Evolutionary conservation across 2,329 filamentous ascomycete genomes (phyloP).

Genomic region (Talaromyces sp.): DNA sequence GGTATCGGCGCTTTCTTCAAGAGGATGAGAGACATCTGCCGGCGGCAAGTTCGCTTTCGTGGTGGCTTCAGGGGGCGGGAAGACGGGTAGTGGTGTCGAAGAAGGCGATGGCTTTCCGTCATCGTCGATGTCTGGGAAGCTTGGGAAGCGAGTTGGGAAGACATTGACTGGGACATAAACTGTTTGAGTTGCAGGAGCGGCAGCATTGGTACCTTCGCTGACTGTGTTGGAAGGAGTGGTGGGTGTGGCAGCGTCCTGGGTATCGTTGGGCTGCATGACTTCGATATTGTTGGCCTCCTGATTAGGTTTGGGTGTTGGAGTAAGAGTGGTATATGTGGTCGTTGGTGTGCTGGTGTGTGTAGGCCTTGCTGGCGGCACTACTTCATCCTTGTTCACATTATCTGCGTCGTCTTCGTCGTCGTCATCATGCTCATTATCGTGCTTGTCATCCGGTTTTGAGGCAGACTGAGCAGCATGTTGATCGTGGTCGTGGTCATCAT

Average conservation of each 20-base stretch:
- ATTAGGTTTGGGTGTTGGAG: background rate
- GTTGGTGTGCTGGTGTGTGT: background rate
- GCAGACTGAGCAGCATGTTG: background rate
- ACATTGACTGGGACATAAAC: slow-evolving; percentile 10
- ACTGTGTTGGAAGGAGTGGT: background rate
- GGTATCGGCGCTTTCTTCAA: background rate
- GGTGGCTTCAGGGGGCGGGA: background rate
- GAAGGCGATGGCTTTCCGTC: background rate
- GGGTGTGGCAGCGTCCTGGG: background rate
- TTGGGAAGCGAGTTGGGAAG: background rate
- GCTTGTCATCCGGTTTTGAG: background rate
- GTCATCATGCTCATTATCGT: background rate
- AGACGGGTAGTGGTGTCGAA: slow-evolving; percentile 1
- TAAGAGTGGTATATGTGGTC: background rate
- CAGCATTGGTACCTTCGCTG: background rate
- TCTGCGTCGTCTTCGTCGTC: background rate
- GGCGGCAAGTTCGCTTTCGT: background rate
- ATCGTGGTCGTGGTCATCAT: background rate
- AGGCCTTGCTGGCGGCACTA: background rate
- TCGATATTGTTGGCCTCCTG: background rate
- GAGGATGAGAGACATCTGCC: background rate
- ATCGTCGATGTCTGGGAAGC: background rate
- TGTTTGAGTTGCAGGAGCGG: background rate
- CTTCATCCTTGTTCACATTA: background rate
- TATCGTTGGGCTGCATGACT: background rate